Conservation (phyloP, 352 stramenopile genomes). For the Phytophthora podocarpi region DNA sequence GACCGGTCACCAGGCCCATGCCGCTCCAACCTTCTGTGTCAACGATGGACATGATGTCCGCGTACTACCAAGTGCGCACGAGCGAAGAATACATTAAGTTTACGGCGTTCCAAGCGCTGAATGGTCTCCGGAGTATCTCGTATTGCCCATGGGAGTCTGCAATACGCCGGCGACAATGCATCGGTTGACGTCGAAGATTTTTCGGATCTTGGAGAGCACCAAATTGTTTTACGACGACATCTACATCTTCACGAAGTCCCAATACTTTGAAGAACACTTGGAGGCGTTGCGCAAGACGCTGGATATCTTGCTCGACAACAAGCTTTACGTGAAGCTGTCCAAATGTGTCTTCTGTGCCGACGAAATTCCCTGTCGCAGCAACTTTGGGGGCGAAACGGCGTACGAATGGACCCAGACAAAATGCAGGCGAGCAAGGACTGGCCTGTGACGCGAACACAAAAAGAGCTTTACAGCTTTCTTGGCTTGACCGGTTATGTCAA, state of each 20-base stretch:
- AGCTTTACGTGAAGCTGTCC: conserved; percentile 3
- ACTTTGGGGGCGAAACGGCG: not conserved
- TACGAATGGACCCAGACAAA: conserved; percentile 5
- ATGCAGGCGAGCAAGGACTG: not conserved
- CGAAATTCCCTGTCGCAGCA: not conserved
- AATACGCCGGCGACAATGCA: too few species aligned
- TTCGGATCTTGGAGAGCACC: not conserved
- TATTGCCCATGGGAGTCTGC: conserved; percentile 1
- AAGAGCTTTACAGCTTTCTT: conserved; percentile 3
- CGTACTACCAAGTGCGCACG: conserved; percentile 32
- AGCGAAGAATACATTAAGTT: conserved; percentile 24
- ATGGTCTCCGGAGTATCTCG: conserved; percentile 3
- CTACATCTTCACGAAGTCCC: conserved; percentile 1
- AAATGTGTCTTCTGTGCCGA: conserved; percentile 5
- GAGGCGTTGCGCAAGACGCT: not conserved
- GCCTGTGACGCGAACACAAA: not conserved
- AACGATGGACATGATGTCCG: conserved; percentile 22
- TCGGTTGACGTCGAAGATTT: not conserved
- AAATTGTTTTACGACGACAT: conserved; percentile 5
- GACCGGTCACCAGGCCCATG: conserved; percentile 1
- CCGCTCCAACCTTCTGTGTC: conserved; percentile 15
- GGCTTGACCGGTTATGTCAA: conserved; percentile 1
- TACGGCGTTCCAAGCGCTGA: conserved; percentile 14
- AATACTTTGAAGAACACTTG: not conserved
- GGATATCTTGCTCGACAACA: conserved; percentile 2